A percentile compares a stretch with the other conserved stretches of the same genome.
Evolutionary conservation across 257 asterid genomes (phyloP).

Genomic region (Salvia miltiorrhiza): DNA sequence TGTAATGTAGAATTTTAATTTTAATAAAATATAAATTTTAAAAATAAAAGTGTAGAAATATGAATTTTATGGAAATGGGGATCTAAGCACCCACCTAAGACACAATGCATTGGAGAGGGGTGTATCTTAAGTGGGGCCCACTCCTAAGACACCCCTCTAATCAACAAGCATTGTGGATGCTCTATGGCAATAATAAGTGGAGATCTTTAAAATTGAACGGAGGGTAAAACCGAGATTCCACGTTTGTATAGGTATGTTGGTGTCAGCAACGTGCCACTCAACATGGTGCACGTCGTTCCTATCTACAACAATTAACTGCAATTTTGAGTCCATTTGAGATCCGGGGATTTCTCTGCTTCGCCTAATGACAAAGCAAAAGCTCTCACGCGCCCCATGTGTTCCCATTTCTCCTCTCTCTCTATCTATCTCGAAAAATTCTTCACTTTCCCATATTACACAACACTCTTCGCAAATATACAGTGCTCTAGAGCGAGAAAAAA

Average conservation of each 20-base stretch:
- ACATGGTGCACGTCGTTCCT: slow-evolving; percentile 25
- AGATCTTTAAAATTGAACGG: background rate
- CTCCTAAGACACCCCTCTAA: no score
- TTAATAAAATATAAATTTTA: no score
- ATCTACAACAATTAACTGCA: slow-evolving; percentile 18
- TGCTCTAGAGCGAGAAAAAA: background rate
- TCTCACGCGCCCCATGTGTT: background rate
- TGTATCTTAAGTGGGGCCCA: no score
- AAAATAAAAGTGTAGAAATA: no score
- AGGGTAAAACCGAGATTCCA: slow-evolving; percentile 4
- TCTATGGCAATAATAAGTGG: background rate
- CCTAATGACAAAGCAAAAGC: background rate
- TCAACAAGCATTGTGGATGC: no score
- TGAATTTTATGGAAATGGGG: no score
- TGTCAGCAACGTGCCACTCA: slow-evolving; percentile 17
- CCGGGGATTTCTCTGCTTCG: slow-evolving; percentile 22
- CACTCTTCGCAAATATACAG: background rate
- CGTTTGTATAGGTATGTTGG: background rate
- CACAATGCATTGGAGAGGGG: no score
- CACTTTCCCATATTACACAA: background rate
- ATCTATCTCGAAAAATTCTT: background rate
- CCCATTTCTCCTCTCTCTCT: background rate
- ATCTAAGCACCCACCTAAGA: no score
- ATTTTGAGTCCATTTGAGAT: slow-evolving; percentile 26
- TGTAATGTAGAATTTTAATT: no score